Conservation (phyloP, 768 basidiomycete genomes). For the Hortiboletus flavorubellus region DNA sequence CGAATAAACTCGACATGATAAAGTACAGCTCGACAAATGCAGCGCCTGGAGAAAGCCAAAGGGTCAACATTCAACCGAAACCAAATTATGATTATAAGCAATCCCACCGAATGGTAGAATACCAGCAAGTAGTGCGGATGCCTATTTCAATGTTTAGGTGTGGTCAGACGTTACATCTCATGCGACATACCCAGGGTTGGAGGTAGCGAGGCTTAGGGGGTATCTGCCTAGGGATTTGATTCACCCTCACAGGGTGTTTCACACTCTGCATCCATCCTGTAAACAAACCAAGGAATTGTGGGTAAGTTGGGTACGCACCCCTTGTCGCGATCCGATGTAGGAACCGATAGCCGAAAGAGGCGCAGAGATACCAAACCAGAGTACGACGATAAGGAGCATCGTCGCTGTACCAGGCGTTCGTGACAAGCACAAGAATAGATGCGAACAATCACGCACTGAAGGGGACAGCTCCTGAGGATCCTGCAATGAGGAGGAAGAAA, state of each 20-base stretch:
- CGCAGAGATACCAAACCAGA: constrained; percentile 95
- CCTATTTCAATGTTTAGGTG: constrained; percentile 35
- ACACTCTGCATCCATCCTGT: constrained; percentile 47
- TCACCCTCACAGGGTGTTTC: constrained; percentile 82
- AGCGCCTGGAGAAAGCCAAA: constrained; percentile 53
- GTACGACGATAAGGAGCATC: constrained; percentile 74
- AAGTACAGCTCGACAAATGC: constrained; percentile 96
- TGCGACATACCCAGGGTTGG: constrained; percentile 61
- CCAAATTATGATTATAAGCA: neutral
- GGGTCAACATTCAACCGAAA: constrained; percentile 1
- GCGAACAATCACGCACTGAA: constrained; percentile 56
- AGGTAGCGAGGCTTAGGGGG: constrained; percentile 86
- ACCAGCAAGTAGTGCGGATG: constrained; percentile 78
- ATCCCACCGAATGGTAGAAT: constrained; percentile 82
- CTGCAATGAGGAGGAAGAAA: constrained; percentile 78
- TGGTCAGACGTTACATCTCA: neutral
- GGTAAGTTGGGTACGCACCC: constrained; percentile 46
- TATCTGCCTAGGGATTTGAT: constrained; percentile 95
- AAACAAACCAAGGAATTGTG: neutral
- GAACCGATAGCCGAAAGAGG: constrained; percentile 85
- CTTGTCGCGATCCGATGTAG: constrained; percentile 83
- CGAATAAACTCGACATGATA: constrained; percentile 86
- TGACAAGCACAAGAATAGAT: neutral
- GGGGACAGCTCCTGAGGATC: constrained; percentile 93
- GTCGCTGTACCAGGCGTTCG: constrained; percentile 48